A percentile compares a stretch with the other conserved stretches of the same genome.
These are phyloP conservation scores for Candida multigemmis DNA, from an alignment of 805 yeast genomes.

Conservation along the genomic window DNA sequence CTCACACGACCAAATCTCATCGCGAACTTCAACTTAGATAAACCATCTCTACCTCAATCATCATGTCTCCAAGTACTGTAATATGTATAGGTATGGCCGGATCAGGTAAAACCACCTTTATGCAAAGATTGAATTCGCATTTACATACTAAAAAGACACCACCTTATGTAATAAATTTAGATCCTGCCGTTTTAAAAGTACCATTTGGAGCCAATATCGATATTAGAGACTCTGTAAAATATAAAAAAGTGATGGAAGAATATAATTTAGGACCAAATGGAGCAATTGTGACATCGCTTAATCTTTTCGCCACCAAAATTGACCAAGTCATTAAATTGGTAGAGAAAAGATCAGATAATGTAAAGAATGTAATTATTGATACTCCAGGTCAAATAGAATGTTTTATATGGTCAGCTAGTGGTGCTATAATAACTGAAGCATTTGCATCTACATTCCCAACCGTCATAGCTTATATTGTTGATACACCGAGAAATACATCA, in stretches of 20 bases:
- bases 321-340: slow-evolving; percentile 88
- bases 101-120: slow-evolving; percentile 94
- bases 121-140: slow-evolving; percentile 90
- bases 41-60: too few relatives aligned
- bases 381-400: slow-evolving; percentile 99
- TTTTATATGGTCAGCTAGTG: slow-evolving; percentile 97
- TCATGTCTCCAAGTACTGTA: slow-evolving; percentile 28
- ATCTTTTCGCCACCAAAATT: slow-evolving; percentile 86
- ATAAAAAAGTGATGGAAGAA: slow-evolving; percentile 93
- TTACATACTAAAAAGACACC: slow-evolving; percentile 62
- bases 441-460: slow-evolving; percentile 96
- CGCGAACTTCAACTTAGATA: too few relatives aligned
- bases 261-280: slow-evolving; percentile 96
- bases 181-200: slow-evolving; percentile 92
- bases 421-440: slow-evolving; percentile 92
- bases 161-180: slow-evolving; percentile 90
- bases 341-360: slow-evolving; percentile 59
- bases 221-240: slow-evolving; percentile 91
- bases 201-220: slow-evolving; percentile 94
- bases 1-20: too few relatives aligned
- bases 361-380: slow-evolving; percentile 73
- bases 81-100: slow-evolving; percentile 45
- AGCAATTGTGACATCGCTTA: slow-evolving; percentile 91
- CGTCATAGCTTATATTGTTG: slow-evolving; percentile 89
- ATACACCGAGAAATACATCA: slow-evolving; percentile 88